Evolutionary conservation across 225 moss, liverwort and hornwort species (phyloP), one percentile per base, ranked within the genome.

Genomic region (Sphagnum tenellum): DNA sequence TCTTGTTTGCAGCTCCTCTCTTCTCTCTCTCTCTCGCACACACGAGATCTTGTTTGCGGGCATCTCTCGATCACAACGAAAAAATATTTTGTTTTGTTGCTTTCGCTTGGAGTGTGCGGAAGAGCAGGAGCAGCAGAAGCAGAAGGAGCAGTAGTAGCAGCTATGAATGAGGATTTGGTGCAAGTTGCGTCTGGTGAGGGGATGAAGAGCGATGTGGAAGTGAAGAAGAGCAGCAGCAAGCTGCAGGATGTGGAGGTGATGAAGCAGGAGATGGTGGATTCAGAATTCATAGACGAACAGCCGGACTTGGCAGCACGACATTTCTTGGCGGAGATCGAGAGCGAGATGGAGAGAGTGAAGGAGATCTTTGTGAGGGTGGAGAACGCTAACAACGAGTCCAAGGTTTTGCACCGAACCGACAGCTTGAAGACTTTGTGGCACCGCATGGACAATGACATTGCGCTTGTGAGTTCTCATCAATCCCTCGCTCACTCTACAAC

Each of bases 391-490:
- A 65, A 65, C 46, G 75, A 76, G 62, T 49, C 46, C 44, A 65
- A 76, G 62, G 66, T 61, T 1, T 12, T 76, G 9, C 70, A 70
- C 44, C 63, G 71, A 44, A 67, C 71, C 4, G 57, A 71, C 46
- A 62, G 66, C 55, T 14, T 71, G 62, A 71, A 76, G 58, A 56
- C 12, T 3, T 50, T 76, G 10, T 55, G 66, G 11, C 55, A 71
- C 50, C 70, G 71, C 10, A 71, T 76, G 67, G 70, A 61, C 13
- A 70, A 66, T 55, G 75, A 75, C 8, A 59, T 75, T 2, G 75
- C 69, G 48, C 3, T 60, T 44, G 75, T 75, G 44, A 60, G 70
- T 29, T 29, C 29, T 29, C 29, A 29, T 29, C 29, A 29, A 29
- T 29, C 29, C 29, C 29, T 29, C 29, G 1, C 29, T 29, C 29